These are phyloP conservation scores for Hypoxylon intermedium DNA, from an alignment of 495 filamentous ascomycete genomes.

Conservation along the genomic window DNA sequence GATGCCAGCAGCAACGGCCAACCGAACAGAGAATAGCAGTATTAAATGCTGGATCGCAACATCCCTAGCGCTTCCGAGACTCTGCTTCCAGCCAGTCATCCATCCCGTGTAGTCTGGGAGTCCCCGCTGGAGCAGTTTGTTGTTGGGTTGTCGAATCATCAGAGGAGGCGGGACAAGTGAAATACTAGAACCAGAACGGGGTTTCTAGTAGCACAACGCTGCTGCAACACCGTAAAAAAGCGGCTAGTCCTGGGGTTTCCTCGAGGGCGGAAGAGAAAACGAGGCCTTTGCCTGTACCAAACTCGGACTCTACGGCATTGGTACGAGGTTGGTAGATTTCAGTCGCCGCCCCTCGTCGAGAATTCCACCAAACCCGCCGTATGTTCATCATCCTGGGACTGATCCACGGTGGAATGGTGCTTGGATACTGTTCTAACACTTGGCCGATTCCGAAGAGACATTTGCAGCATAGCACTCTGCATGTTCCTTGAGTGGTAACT, in stretches of 20 bases:
- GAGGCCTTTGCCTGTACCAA: slow-evolving; percentile 19
- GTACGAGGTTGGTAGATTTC: slow-evolving; percentile 34
- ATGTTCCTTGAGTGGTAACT: slow-evolving; percentile 55
- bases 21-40: slow-evolving; percentile 24
- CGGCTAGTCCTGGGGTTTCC: slow-evolving; percentile 18
- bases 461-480: slow-evolving; percentile 46
- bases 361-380: slow-evolving; percentile 23
- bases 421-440: slow-evolving; percentile 30
- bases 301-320: slow-evolving; percentile 31
- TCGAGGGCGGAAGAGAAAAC: slow-evolving; percentile 15
- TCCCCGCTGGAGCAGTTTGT: slow-evolving; percentile 26
- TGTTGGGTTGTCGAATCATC: slow-evolving; percentile 28
- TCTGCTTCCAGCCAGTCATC: slow-evolving; percentile 36
- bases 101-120: slow-evolving; percentile 35
- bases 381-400: slow-evolving; percentile 35
- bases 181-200: slow-evolving; percentile 30
- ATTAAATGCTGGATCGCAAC: slow-evolving; percentile 35
- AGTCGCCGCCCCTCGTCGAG: slow-evolving; percentile 16
- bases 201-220: slow-evolving; percentile 41
- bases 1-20: slow-evolving; percentile 22
- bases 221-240: slow-evolving; percentile 35
- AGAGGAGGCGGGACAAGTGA: slow-evolving; percentile 26
- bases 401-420: slow-evolving; percentile 33
- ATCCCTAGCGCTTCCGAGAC: slow-evolving; percentile 32
- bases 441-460: slow-evolving; percentile 33